These are phyloP conservation scores for Sambucus nigra DNA, from an alignment of 129 eudicot species.

Conservation along the genomic window DNA sequence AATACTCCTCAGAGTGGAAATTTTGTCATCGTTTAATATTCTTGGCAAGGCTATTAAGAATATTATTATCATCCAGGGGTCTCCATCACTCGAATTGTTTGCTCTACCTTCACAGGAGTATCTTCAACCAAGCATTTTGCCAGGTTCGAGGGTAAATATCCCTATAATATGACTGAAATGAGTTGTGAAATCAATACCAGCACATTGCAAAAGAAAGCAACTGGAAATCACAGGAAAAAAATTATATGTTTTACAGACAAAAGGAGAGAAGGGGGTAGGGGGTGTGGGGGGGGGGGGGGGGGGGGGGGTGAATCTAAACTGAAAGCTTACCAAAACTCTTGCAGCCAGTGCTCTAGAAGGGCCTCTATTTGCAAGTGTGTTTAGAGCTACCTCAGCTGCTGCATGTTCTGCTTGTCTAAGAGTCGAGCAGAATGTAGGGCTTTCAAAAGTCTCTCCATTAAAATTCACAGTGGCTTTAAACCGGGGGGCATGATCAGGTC, in stretches of 20 bases:
- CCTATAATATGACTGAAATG: background rate
- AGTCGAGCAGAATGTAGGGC: conserved; percentile 21
- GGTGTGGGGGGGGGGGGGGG: too few species aligned
- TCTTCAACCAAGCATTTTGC: too few species aligned
- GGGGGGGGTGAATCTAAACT: background rate
- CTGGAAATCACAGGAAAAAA: background rate
- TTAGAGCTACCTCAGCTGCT: conserved; percentile 23
- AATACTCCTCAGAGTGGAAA: too few species aligned
- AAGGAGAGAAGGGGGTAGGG: background rate
- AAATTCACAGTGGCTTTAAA: conserved; percentile 19
- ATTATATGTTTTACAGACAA: background rate
- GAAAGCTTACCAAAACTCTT: conserved; percentile 17
- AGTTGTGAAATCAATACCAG: background rate
- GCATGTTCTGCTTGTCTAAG: conserved; percentile 25
- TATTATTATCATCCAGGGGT: too few species aligned
- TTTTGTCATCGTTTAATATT: too few species aligned
- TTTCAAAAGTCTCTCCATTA: conserved; percentile 22
- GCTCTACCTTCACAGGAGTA: too few species aligned
- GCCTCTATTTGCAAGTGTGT: conserved; percentile 21
- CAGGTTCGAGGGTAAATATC: background rate
- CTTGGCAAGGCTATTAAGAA: too few species aligned
- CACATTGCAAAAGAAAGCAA: background rate
- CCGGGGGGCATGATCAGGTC: conserved; percentile 26
- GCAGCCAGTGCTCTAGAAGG: conserved; percentile 23
- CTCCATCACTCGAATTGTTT: too few species aligned